A percentile compares a stretch with the other conserved stretches of the same genome.
Evolutionary conservation across 495 filamentous ascomycete species (phyloP).

Genomic region (Parathielavia hyrcaniae): DNA sequence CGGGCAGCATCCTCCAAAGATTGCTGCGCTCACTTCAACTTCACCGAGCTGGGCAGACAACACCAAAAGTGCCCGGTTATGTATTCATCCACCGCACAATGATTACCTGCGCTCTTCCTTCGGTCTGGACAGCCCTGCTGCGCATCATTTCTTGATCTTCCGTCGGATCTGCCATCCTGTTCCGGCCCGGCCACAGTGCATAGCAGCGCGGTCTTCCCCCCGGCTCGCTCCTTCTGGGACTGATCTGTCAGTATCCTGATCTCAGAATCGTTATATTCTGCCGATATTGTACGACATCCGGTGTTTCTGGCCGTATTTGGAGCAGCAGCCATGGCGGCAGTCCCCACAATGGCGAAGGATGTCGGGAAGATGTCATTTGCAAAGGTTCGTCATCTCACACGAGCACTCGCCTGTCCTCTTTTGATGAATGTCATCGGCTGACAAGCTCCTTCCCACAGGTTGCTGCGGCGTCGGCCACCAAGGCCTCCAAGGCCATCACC

Average conservation of each 20-base stretch:
- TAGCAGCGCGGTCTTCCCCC: slow-evolving; percentile 5
- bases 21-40: not conserved
- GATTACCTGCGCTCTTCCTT: slow-evolving; percentile 45
- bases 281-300: not conserved
- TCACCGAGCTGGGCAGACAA: not conserved
- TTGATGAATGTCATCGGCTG: not conserved
- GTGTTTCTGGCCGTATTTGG: slow-evolving; percentile 4
- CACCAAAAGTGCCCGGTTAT: not conserved
- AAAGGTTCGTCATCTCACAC: slow-evolving; percentile 43
- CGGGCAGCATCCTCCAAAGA: slow-evolving; percentile 3
- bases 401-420: not conserved
- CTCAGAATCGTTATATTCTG: not conserved
- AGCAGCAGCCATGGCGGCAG: slow-evolving; percentile 26
- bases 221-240: slow-evolving; percentile 7
- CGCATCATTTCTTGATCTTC: slow-evolving; percentile 45
- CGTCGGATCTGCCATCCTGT: slow-evolving; percentile 7
- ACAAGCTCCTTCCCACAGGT: slow-evolving; percentile 18
- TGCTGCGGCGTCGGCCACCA: slow-evolving; percentile 50
- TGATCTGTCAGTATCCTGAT: not conserved
- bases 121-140: slow-evolving; percentile 44
- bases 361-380: slow-evolving; percentile 49
- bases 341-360: slow-evolving; percentile 41
- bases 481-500: slow-evolving; percentile 35
- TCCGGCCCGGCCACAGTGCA: slow-evolving; percentile 1
- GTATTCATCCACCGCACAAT: slow-evolving; percentile 33